These are phyloP conservation scores for Lodderomyces parapsilosis DNA, from an alignment of 1,139 yeast genomes.

Conservation along the genomic window DNA sequence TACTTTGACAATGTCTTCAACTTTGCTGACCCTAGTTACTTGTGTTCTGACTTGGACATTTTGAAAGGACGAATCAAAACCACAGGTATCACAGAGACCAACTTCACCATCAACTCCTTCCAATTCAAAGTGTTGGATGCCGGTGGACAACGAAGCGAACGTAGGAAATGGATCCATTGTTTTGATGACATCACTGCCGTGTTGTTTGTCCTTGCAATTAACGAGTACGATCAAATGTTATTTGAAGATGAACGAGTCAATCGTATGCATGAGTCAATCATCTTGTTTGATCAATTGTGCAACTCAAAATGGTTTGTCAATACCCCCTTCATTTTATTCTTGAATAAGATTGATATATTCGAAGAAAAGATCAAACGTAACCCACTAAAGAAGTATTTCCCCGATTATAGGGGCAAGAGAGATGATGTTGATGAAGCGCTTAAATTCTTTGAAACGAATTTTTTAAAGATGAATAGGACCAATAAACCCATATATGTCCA, in stretches of 20 bases:
- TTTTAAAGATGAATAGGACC: constrained; percentile 60
- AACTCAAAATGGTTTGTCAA: constrained; percentile 82
- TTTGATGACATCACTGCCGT: constrained; percentile 91
- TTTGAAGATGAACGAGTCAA: constrained; percentile 90
- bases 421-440: constrained; percentile 66
- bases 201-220: constrained; percentile 85
- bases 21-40: constrained; percentile 63
- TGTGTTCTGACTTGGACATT: constrained; percentile 80
- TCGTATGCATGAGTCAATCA: constrained; percentile 87
- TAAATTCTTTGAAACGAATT: constrained; percentile 64
- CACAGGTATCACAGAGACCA: constrained; percentile 90
- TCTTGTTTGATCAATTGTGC: constrained; percentile 79
- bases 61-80: constrained; percentile 90
- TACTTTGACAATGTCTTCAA: constrained; percentile 68
- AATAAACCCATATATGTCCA: constrained; percentile 83
- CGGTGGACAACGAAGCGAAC: constrained; percentile 94
- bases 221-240: constrained; percentile 88
- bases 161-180: constrained; percentile 95
- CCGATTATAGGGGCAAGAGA: constrained; percentile 64
- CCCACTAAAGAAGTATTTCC: constrained; percentile 67
- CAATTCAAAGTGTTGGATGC: constrained; percentile 85
- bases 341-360: constrained; percentile 85
- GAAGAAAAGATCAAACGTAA: constrained; percentile 64
- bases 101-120: constrained; percentile 64
- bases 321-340: constrained; percentile 85